phyloP scores from a whole-genome alignment of 176 grass and related monocot genomes.

The Pontederia crassipes region DNA sequence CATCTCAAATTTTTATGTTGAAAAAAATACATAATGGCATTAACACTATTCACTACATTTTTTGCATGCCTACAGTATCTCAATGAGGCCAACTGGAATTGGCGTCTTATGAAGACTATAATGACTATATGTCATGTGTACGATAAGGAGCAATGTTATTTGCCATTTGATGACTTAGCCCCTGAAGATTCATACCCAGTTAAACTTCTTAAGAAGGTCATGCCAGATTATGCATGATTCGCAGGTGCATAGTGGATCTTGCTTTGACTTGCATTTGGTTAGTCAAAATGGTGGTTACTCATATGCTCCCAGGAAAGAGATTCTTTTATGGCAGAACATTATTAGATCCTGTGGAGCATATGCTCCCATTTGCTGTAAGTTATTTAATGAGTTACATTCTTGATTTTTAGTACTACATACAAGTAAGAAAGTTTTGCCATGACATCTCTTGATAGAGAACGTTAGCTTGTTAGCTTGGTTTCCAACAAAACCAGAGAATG shows the following conservation, averaged over 20 bases:
- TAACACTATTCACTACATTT: slow-evolving; percentile 13
- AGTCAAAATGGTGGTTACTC: too few species aligned
- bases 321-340: too few species aligned
- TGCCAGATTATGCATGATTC: slow-evolving; percentile 77
- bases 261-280: too few species aligned
- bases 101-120: slow-evolving; percentile 98
- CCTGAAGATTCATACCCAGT: slow-evolving; percentile 77
- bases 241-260: not conserved
- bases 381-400: too few species aligned
- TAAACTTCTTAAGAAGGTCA: slow-evolving; percentile 64
- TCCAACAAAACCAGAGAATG: too few species aligned
- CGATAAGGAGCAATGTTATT: slow-evolving; percentile 71
- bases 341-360: too few species aligned
- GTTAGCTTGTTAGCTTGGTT: too few species aligned
- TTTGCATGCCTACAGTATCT: slow-evolving; percentile 52
- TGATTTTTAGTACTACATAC: too few species aligned
- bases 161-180: slow-evolving; percentile 67
- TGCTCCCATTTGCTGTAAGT: too few species aligned
- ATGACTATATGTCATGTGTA: slow-evolving; percentile 91
- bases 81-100: slow-evolving; percentile 88
- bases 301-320: too few species aligned
- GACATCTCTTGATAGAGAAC: too few species aligned
- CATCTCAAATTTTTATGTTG: slow-evolving; percentile 15
- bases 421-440: too few species aligned
- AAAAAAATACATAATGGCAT: not conserved